Percentiles rank a stretch among this genome's conserved stretches.
These are phyloP conservation scores for Cyclotella sp. DNA, from an alignment of 108 stramenopile genomes.

Conservation along the genomic window DNA sequence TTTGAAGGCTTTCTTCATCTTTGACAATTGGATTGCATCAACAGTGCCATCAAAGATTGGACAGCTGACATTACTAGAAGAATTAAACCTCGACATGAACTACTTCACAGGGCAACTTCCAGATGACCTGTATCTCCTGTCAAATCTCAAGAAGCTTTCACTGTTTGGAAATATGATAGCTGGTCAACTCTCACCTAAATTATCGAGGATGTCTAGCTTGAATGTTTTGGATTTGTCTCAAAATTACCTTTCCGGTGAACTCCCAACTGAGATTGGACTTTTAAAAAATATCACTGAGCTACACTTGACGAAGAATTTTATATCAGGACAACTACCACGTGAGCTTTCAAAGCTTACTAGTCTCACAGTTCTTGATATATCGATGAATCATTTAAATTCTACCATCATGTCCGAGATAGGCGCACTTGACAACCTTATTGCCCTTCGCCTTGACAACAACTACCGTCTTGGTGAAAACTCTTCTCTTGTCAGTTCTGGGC, in stretches of 20 bases:
- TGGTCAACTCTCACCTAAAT: constrained; percentile 31
- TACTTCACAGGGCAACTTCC: constrained; percentile 45
- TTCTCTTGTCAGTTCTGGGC: constrained; percentile 30
- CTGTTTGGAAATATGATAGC: constrained; percentile 39
- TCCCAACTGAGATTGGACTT: constrained; percentile 45
- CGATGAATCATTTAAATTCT: constrained; percentile 43
- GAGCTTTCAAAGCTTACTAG: constrained; percentile 19
- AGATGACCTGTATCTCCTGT: constrained; percentile 32
- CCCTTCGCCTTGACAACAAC: constrained; percentile 44
- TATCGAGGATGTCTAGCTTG: constrained; percentile 31
- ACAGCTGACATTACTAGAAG: constrained; percentile 28
- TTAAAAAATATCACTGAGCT: constrained; percentile 30
- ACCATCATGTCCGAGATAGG: constrained; percentile 33
- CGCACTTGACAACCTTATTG: constrained; percentile 23
- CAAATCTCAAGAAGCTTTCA: constrained; percentile 28
- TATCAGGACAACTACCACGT: constrained; percentile 39
- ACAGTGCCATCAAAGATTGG: constrained; percentile 36
- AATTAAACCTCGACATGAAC: constrained; percentile 42
- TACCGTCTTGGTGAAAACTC: constrained; percentile 32
- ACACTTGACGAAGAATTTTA: constrained; percentile 34
- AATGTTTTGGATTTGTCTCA: constrained; percentile 34
- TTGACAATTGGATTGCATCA: constrained; percentile 33
- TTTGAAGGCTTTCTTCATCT: constrained; percentile 33
- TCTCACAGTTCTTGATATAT: constrained; percentile 35
- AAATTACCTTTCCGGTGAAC: constrained; percentile 34